A percentile compares a stretch with the other conserved stretches of the same genome.
These are phyloP conservation scores for Leccinum broughii DNA, from an alignment of 768 basidiomycete genomes.

Conservation along the genomic window DNA sequence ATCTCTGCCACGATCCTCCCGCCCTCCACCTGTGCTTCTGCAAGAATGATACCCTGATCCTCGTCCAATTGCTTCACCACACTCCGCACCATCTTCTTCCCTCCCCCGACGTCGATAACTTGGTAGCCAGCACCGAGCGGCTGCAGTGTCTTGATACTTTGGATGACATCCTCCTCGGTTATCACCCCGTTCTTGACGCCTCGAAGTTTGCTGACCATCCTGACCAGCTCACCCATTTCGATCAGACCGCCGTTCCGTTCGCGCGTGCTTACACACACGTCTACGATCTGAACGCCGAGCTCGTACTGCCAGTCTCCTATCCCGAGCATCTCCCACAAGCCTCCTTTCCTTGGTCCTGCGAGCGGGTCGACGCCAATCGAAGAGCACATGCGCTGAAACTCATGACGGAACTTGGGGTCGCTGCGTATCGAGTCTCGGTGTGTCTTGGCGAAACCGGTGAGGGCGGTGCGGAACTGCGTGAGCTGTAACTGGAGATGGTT, in stretches of 20 bases:
- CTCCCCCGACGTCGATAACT: slow-evolving; percentile 68
- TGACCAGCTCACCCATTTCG: slow-evolving; percentile 80
- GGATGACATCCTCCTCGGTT: slow-evolving; percentile 81
- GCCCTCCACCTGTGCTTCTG: slow-evolving; percentile 64
- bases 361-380: not conserved
- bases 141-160: slow-evolving; percentile 83
- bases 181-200: slow-evolving; percentile 67
- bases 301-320: slow-evolving; percentile 96
- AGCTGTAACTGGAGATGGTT: not conserved
- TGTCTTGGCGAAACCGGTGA: not conserved
- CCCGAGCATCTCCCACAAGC: slow-evolving; percentile 32
- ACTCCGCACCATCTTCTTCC: slow-evolving; percentile 79
- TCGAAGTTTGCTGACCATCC: slow-evolving; percentile 75
- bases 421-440: not conserved
- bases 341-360: not conserved
- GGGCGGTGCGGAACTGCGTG: not conserved
- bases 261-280: slow-evolving; percentile 84
- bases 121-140: slow-evolving; percentile 93
- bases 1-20: slow-evolving; percentile 70
- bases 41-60: slow-evolving; percentile 83
- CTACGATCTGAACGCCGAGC: slow-evolving; percentile 93
- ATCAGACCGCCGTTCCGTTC: slow-evolving; percentile 93
- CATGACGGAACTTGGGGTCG: not conserved
- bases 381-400: not conserved
- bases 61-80: slow-evolving; percentile 89